Conservation (phyloP, 176 grass and related monocot genomes). For the Triticum aestivum region DNA sequence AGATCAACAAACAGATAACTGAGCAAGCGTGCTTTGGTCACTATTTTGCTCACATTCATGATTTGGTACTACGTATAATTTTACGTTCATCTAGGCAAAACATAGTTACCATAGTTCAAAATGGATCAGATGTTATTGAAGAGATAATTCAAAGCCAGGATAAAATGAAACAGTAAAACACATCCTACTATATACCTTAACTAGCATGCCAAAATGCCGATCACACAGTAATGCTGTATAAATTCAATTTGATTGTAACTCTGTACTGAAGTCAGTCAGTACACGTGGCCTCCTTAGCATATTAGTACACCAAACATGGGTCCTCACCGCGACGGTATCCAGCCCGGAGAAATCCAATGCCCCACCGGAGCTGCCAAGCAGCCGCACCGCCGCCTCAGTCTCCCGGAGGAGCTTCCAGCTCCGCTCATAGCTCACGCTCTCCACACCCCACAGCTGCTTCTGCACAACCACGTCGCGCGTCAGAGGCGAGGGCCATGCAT, state of each 20-base stretch:
- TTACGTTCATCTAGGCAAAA: background rate
- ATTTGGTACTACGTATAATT: background rate
- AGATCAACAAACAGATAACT: background rate
- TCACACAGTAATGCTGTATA: background rate
- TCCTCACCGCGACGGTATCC: constrained; percentile 56
- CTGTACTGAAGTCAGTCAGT: background rate
- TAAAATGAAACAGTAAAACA: background rate
- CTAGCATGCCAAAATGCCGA: background rate
- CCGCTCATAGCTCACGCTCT: constrained; percentile 63
- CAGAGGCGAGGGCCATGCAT: background rate
- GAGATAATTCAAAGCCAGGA: background rate
- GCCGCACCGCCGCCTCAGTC: constrained; percentile 56
- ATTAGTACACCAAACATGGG: background rate
- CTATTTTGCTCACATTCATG: background rate
- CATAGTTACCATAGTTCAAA: no score
- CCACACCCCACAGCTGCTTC: constrained; percentile 56
- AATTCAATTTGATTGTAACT: background rate
- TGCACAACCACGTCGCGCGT: constrained; percentile 22
- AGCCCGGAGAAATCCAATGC: constrained; percentile 61
- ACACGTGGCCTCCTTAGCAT: background rate
- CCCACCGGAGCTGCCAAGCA: constrained; percentile 54
- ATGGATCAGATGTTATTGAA: background rate
- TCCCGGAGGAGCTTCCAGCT: constrained; percentile 59
- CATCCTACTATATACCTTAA: background rate
- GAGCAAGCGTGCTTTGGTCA: background rate